Conservation (phyloP, 2,329 filamentous ascomycete species). For the Cyphellophora attinorum region DNA sequence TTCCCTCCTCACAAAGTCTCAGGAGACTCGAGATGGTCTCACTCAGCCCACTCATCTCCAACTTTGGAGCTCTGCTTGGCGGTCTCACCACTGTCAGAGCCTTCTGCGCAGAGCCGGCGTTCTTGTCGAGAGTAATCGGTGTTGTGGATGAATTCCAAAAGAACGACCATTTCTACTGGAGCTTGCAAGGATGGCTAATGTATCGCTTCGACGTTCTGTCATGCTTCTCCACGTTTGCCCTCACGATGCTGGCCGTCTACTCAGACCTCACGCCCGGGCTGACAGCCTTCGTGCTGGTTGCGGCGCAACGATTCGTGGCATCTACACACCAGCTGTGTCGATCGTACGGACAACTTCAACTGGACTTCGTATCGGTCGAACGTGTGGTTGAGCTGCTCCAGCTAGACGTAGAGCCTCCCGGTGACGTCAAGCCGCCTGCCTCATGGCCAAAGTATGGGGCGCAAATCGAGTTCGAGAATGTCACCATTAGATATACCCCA, state of each 20-base stretch:
- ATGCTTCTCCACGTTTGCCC: slow-evolving; percentile 60
- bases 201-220: slow-evolving; percentile 69
- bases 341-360: slow-evolving; percentile 74
- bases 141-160: slow-evolving; percentile 85
- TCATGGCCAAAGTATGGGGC: slow-evolving; percentile 67
- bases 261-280: slow-evolving; percentile 67
- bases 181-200: slow-evolving; percentile 73
- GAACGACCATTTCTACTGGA: slow-evolving; percentile 96
- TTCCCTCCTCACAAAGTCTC: slow-evolving; percentile 74
- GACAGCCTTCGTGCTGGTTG: slow-evolving; percentile 73
- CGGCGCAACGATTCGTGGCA: slow-evolving; percentile 54
- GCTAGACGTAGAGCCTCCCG: slow-evolving; percentile 64
- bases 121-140: slow-evolving; percentile 68
- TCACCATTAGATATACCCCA: slow-evolving; percentile 70
- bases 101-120: slow-evolving; percentile 67
- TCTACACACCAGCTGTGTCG: slow-evolving; percentile 67
- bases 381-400: slow-evolving; percentile 72
- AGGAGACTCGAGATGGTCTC: slow-evolving; percentile 83
- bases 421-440: slow-evolving; percentile 58
- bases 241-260: slow-evolving; percentile 67
- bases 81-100: slow-evolving; percentile 80
- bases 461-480: slow-evolving; percentile 65
- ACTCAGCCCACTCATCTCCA: slow-evolving; percentile 78
- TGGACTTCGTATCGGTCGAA: slow-evolving; percentile 87
- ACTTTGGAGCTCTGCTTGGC: slow-evolving; percentile 80